These are phyloP conservation scores for Linnemannia elongata DNA, from an alignment of 192 early-diverging fungal genomes.

Conservation along the genomic window DNA sequence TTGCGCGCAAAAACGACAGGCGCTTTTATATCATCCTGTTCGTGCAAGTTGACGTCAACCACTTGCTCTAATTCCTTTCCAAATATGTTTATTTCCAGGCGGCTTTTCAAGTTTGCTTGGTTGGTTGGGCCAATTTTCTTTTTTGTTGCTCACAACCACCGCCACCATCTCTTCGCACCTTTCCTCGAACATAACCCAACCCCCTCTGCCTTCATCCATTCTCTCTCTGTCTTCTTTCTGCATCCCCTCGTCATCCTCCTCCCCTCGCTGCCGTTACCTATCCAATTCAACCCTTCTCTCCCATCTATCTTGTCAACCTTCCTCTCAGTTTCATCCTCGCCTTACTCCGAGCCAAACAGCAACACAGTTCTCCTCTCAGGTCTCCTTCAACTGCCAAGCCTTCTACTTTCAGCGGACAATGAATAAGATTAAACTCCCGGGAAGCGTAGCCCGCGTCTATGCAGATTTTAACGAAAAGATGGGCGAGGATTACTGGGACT, in stretches of 20 bases:
- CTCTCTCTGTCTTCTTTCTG: background rate
- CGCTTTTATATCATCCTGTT: no score
- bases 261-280: background rate
- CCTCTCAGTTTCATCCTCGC: background rate
- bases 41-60: background rate
- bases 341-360: background rate
- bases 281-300: background rate
- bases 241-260: background rate
- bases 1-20: background rate
- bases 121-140: background rate
- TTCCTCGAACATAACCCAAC: background rate
- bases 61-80: background rate
- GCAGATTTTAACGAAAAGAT: conserved; percentile 87
- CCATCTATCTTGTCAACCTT: background rate
- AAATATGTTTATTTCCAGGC: background rate
- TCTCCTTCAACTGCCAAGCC: background rate
- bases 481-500: conserved; percentile 93
- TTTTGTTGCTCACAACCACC: background rate
- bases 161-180: conserved; percentile 5
- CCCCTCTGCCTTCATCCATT: background rate
- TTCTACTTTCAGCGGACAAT: conserved; percentile 10
- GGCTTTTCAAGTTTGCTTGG: background rate
- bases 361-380: background rate
- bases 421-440: conserved; percentile 49
- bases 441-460: conserved; percentile 75